Evolutionary conservation across 768 basidiomycete genomes (phyloP).

Genomic region (Rhizopogon sp.): DNA sequence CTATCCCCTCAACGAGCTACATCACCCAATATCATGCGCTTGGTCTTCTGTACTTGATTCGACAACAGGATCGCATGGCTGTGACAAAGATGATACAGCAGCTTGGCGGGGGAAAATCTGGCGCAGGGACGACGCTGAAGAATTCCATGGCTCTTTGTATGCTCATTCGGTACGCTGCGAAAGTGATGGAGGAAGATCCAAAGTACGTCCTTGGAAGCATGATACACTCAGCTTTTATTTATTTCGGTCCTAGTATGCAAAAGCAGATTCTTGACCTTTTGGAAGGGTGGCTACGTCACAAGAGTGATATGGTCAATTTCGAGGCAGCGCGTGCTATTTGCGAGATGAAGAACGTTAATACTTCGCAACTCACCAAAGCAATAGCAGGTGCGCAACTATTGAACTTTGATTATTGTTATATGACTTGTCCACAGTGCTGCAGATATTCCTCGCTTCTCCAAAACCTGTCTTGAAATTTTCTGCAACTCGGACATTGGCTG

Average conservation of each 20-base stretch:
- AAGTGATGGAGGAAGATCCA: constrained; percentile 97
- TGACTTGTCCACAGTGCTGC: constrained; percentile 57
- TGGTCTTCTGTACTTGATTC: constrained; percentile 88
- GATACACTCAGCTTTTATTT: constrained; percentile 1
- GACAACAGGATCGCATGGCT: constrained; percentile 98
- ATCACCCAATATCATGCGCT: constrained; percentile 97
- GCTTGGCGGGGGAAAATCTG: constrained; percentile 83
- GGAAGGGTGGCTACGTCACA: constrained; percentile 94
- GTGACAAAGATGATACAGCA: constrained; percentile 99
- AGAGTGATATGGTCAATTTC: constrained; percentile 99
- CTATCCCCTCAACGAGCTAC: constrained; percentile 83
- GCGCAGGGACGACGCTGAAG: constrained; percentile 79
- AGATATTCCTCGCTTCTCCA: constrained; percentile 93
- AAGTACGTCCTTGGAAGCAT: constrained; percentile 60
- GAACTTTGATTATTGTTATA: background rate
- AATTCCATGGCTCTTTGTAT: constrained; percentile 98
- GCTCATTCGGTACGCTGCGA: constrained; percentile 97
- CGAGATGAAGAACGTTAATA: constrained; percentile 84
- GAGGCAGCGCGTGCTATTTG: constrained; percentile 97
- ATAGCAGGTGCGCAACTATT: constrained; percentile 65
- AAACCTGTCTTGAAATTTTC: constrained; percentile 96
- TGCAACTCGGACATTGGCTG: constrained; percentile 90
- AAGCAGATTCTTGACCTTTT: constrained; percentile 90
- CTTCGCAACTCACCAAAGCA: constrained; percentile 76
- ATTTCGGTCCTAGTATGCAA: constrained; percentile 59